A percentile compares a stretch with the other conserved stretches of the same genome.
Conservation (phyloP, 225 moss, liverwort and hornwort genomes). For the Ulota crispa region DNA sequence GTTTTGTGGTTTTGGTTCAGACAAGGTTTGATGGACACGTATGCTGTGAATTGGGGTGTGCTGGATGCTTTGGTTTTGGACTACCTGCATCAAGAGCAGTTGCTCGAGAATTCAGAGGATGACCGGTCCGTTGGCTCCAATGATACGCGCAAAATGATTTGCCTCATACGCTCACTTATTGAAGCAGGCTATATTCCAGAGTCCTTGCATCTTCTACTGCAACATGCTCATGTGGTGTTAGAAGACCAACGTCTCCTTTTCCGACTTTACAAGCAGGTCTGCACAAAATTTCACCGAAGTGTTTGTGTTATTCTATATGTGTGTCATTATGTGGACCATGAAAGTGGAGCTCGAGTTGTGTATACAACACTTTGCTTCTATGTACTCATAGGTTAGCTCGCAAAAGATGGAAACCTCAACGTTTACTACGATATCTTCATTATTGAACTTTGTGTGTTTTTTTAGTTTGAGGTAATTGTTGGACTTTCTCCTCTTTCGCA, state of each 20-base stretch:
- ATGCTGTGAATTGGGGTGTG: conserved; percentile 66
- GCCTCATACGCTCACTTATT: conserved; percentile 58
- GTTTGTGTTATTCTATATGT: background rate
- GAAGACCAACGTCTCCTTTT: conserved; percentile 76
- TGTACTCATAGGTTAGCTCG: background rate
- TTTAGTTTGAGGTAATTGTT: background rate
- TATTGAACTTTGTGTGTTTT: background rate
- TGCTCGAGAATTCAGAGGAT: conserved; percentile 46
- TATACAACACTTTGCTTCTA: background rate
- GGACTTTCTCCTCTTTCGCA: background rate
- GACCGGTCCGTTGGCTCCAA: conserved; percentile 15
- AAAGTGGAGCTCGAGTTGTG: background rate
- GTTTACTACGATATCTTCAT: background rate
- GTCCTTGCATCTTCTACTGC: conserved; percentile 60
- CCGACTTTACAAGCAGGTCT: conserved; percentile 76
- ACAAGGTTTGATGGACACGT: conserved; percentile 58
- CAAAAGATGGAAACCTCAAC: background rate
- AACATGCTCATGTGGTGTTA: conserved; percentile 53
- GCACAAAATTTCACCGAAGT: background rate
- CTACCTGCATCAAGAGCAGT: conserved; percentile 61
- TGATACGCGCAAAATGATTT: conserved; percentile 45
- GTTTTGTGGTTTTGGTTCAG: conserved; percentile 19
- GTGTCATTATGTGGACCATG: background rate
- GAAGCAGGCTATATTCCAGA: conserved; percentile 65
- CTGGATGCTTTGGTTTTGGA: conserved; percentile 74